A percentile compares a stretch with the other conserved stretches of the same genome.
Evolutionary conservation across 129 eudicot species (phyloP).

Genomic region (Escallonia herrerae): DNA sequence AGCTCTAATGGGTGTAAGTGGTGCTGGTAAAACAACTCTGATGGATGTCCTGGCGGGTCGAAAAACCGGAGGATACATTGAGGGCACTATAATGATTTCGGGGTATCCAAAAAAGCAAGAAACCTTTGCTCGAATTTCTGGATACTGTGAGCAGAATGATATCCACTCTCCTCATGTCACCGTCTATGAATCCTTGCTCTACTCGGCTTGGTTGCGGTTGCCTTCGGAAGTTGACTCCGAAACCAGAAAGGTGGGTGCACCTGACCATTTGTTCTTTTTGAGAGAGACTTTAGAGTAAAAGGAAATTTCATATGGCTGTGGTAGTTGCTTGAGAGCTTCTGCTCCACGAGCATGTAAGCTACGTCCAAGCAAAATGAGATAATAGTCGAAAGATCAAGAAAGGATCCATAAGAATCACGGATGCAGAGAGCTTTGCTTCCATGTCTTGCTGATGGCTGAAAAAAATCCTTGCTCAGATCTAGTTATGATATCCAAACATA

Average conservation of each 20-base stretch:
- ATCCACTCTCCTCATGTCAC: conserved; percentile 36
- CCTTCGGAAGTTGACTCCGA: conserved; percentile 15
- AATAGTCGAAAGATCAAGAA: no score
- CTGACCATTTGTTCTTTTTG: neutral
- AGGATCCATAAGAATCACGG: no score
- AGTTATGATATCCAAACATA: no score
- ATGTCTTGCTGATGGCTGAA: no score
- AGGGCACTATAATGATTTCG: conserved; percentile 21
- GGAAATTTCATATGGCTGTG: no score
- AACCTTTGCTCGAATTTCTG: conserved; percentile 33
- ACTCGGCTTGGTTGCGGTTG: conserved; percentile 32
- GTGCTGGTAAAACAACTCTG: conserved; percentile 37
- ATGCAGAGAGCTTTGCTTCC: no score
- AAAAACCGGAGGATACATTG: conserved; percentile 29
- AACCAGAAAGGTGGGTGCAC: conserved; percentile 17
- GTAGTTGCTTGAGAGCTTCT: no score
- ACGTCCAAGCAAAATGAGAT: no score
- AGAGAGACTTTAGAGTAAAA: no score
- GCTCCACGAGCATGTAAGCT: no score
- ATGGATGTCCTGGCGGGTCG: conserved; percentile 35
- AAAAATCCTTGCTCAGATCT: no score
- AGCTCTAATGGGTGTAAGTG: conserved; percentile 35
- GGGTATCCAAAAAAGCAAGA: conserved; percentile 34
- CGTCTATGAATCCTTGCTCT: conserved; percentile 23
- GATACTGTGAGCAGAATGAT: conserved; percentile 21